These are phyloP conservation scores for Serendipita sp. DNA, from an alignment of 768 basidiomycete genomes.

Conservation along the genomic window DNA sequence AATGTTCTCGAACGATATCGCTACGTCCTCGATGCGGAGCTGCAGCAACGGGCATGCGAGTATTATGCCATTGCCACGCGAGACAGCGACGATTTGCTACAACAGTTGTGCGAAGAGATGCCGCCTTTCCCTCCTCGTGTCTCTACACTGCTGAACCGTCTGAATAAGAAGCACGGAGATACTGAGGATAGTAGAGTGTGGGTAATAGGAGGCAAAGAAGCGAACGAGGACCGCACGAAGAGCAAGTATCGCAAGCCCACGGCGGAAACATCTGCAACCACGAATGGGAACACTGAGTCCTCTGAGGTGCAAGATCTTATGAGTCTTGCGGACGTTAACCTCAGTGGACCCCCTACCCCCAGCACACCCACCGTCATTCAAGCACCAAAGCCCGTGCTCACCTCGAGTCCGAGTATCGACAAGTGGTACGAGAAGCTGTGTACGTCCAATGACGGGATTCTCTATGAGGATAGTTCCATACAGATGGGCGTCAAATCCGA, in stretches of 20 bases:
- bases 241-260: constrained; percentile 37
- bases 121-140: constrained; percentile 95
- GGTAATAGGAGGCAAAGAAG: constrained; percentile 89
- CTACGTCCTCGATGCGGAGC: constrained; percentile 91
- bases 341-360: constrained; percentile 14
- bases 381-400: constrained; percentile 22
- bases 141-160: constrained; percentile 70
- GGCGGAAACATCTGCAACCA: constrained; percentile 15
- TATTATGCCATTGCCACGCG: constrained; percentile 78
- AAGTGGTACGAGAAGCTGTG: constrained; percentile 80
- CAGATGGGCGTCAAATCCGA: constrained; percentile 95
- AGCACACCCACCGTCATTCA: constrained; percentile 14
- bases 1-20: constrained; percentile 94
- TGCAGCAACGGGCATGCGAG: constrained; percentile 98
- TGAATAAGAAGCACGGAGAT: constrained; percentile 81
- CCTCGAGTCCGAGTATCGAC: constrained; percentile 47
- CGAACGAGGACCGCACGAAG: constrained; percentile 62
- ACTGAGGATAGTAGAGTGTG: constrained; percentile 94
- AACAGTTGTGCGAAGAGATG: constrained; percentile 97
- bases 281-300: constrained; percentile 24
- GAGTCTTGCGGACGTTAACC: constrained; percentile 14
- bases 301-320: background rate
- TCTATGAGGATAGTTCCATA: constrained; percentile 91
- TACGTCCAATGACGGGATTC: constrained; percentile 67
- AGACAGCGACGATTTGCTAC: constrained; percentile 77